These are phyloP conservation scores for Aspergillus nanangensis DNA, from an alignment of 495 filamentous ascomycete species.

Conservation along the genomic window DNA sequence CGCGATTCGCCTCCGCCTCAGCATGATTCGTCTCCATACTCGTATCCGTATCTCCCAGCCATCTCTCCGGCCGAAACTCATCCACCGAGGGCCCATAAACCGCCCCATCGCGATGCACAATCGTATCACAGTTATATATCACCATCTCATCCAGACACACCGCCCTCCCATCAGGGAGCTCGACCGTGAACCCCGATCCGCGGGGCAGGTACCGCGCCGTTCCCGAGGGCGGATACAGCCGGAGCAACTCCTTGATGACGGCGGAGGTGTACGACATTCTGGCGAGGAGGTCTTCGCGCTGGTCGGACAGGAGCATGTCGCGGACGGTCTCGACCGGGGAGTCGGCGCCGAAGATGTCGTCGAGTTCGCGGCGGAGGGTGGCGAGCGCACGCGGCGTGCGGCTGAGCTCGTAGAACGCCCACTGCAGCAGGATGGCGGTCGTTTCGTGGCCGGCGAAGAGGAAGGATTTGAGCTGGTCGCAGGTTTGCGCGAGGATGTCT, in stretches of 20 bases:
- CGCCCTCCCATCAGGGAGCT: conserved; percentile 16
- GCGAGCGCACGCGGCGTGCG: conserved; percentile 34
- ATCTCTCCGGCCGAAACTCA: conserved; percentile 18
- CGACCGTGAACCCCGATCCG: conserved; percentile 22
- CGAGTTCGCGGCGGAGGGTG: conserved; percentile 40
- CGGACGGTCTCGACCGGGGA: conserved; percentile 4
- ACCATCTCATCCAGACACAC: conserved; percentile 27
- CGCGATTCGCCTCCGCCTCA: neutral
- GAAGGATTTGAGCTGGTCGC: conserved; percentile 26
- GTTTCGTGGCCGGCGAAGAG: conserved; percentile 33
- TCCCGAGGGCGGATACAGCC: conserved; percentile 38
- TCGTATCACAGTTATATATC: conserved; percentile 20
- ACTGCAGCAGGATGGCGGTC: conserved; percentile 33
- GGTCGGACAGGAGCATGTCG: neutral
- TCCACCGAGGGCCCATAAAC: conserved; percentile 15
- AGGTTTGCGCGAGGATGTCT: conserved; percentile 3
- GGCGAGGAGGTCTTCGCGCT: neutral
- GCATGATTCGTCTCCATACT: neutral
- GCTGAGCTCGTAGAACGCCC: conserved; percentile 45
- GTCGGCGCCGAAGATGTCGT: conserved; percentile 29
- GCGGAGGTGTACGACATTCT: conserved; percentile 37
- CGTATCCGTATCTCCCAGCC: conserved; percentile 12
- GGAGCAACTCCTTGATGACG: conserved; percentile 45
- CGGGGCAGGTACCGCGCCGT: conserved; percentile 31
- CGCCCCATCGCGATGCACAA: conserved; percentile 17